phyloP scores from a whole-genome alignment of 306 rosid species.

The Senna tora region DNA sequence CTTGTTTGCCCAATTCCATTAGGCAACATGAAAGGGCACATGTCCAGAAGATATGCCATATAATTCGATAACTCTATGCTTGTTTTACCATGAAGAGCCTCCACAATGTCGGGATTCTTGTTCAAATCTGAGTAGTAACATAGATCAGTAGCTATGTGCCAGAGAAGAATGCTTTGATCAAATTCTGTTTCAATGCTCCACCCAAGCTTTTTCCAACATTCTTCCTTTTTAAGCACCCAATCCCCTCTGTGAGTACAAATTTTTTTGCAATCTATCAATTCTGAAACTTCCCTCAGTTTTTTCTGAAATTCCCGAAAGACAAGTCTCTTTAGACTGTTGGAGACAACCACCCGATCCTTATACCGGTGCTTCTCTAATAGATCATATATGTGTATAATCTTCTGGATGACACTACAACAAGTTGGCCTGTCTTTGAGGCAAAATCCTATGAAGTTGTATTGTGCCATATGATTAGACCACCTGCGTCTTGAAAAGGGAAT shows the following conservation, averaged over 20 bases:
- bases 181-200: not conserved
- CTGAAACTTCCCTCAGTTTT: not conserved
- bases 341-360: not conserved
- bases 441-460: not conserved
- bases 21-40: not conserved
- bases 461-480: constrained; percentile 13
- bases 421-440: not conserved
- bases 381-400: not conserved
- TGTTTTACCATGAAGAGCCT: not conserved
- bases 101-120: too few relatives aligned
- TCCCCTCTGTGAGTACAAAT: not conserved
- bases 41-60: not conserved
- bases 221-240: not conserved
- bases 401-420: not conserved
- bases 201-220: not conserved
- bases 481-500: not conserved
- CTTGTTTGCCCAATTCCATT: constrained; percentile 7
- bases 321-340: not conserved
- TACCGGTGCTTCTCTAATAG: not conserved
- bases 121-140: not conserved
- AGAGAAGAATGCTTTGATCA: constrained; percentile 11
- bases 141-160: constrained; percentile 21
- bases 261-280: not conserved
- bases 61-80: not conserved
- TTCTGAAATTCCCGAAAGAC: not conserved